Evolutionary conservation across 2,329 filamentous ascomycete genomes (phyloP), one percentile per base, ranked within the genome.

Genomic region (Fusarium sarcochroum): DNA sequence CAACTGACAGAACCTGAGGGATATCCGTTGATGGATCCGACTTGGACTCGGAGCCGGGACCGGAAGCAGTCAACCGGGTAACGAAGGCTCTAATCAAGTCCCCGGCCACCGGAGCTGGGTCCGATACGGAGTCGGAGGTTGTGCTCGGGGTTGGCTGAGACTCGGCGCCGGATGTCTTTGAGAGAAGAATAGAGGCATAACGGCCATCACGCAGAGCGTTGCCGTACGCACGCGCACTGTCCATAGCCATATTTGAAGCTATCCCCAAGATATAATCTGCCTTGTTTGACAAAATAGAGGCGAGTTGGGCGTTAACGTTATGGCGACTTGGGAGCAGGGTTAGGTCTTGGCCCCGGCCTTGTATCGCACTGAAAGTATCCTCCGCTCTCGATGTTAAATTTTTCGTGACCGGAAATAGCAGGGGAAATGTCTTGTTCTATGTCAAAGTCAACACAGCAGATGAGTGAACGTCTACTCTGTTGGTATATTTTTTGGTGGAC

Each of bases 1-100:
- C 78, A 25, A 80, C 71, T 15, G 73, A 65, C 1, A 79, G 66
- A 13, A 70, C 58, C 18, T 71, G 66, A 13, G 65, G 51, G 10
- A 56, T 42, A 15, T 57, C 55, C 27, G 37, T 47, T n/a, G 44
- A 30, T 40, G 50, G 30, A n/a, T 59, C 50, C 15, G 56, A 14
- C 18, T 38, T 37, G 7, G 58, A 17, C 10, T 50, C 59, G 27
- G 60, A 27, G 11, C 54, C 62, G 21, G 66, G 35, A 17, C 38
- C 23, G 30, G 55, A 50, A 17, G 41, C 51, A 25, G 42, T 60
- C 42, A 72, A 47, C n/a, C 51, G 59, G 23, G 58, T 37, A 18
- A 52, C 49, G 32, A 75, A 70, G 21, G 53, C 68, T 42, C 66
- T 52, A n/a, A 75, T 68, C 63, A 75, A 42, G 32, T 52, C 63